Evolutionary conservation across 2,329 filamentous ascomycete genomes (phyloP), one percentile per base, ranked within the genome.

Genomic region (Beauveria australis): DNA sequence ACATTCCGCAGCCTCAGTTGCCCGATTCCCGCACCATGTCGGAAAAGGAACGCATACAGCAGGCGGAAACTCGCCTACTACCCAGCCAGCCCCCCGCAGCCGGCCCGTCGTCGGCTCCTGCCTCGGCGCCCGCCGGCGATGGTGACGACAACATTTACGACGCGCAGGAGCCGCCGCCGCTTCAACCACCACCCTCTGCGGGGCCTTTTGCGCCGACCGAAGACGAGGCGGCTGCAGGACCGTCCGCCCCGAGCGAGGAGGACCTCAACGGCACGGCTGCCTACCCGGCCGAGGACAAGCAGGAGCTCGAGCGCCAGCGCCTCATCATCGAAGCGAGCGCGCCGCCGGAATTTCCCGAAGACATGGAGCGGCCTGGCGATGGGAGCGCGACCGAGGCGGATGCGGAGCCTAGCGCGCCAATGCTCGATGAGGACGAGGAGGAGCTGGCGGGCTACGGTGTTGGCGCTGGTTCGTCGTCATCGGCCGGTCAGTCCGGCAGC

Each of bases 21-120:
- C 76, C 79, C 12, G 75, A 81, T 14, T 85, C 91, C 60, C 82
- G 82, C 62, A 80, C 77, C 5, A 75, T 92, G 37, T 85, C 88
- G 14, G 94, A 97, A 64, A 97, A 97, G 73, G 88, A 95, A 62
- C 86, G 87, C 53, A 75, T 94, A 62, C 84, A 87, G 52, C 84
- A 84, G 62, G 91, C 91, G 46, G 92, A 97, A 74, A 83, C 88
- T 65, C 83, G 87, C 52, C 76, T 97, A 5, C 74, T 97, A 24
- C 93, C 93, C 2, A 96, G 92, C 68, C 86, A 87, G 67, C 92
- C 89, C 14, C 78, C 69, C 1, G 66, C 63, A 9, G 70, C 61
- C 55, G 72, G 60, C 72, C 82, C 81, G 7, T 73, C 74, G 6
- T 65, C 30, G 30, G 30, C 67, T 24, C 63, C 65, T 3, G 58